Evolutionary conservation across 768 basidiomycete genomes (phyloP), one percentile per base, ranked within the genome.

Genomic region (Boletus barrowsii): DNA sequence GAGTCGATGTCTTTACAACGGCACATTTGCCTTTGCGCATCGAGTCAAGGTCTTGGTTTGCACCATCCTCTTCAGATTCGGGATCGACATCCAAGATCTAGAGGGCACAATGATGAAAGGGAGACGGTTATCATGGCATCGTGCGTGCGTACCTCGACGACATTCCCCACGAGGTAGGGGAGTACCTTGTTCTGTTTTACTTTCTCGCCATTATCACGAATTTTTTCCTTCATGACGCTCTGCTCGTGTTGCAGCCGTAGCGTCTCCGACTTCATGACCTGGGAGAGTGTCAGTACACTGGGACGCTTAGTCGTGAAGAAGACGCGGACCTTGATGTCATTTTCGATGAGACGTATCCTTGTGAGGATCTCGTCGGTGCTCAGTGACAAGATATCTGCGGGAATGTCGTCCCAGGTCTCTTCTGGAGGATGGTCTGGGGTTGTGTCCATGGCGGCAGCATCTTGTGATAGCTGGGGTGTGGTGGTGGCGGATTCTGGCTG

Each of bases 161-260:
- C 92, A 66, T 98, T 97, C 15, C 90, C 93, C 36, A 99, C 97
- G 49, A 99, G 84, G 73, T 99, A 99, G 7, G 97, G 97, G 41
- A 99, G 76, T 13, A 97, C 93, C 74, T 98, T 98, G 74, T 99
- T 98, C 82, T 99, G 96, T 73, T 97, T 97, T 61, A 99, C 91
- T 76, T 98, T 98, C 75, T 97, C 93, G 43, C 88, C 87, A 59
- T 98, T 99, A 68, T 99, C 97, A 49, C 92, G 85, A 67, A 99
- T 97, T 81, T 96, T 97, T 79, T 98, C 95, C 69, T 92, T 89
- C 97, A 99, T 98, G 60, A 88, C 87, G 61, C 76, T 88, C 73
- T 96, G 91, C 71, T 98, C 97, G 68, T 98, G 96, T 64, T 90
- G 86, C 51, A 99, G 73, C 47, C 97, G 83, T 59, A 90, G 76